Evolutionary conservation across 805 yeast genomes (phyloP).

Genomic region (Zygotorulaspora sp.): DNA sequence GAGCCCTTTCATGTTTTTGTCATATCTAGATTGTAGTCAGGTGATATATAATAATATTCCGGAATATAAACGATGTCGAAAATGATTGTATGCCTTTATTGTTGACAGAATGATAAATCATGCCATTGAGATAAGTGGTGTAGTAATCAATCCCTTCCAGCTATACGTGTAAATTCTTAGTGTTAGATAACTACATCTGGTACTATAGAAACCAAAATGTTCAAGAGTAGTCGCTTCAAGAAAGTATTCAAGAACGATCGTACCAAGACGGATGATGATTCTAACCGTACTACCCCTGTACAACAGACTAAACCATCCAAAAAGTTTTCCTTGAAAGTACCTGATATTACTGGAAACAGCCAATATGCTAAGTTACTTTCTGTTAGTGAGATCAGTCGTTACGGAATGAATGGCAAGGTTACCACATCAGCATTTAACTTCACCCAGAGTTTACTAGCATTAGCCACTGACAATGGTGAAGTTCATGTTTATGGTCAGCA

Average conservation of each 20-base stretch:
- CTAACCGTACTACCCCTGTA: neutral
- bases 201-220: conserved; percentile 23
- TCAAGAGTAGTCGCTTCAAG: conserved; percentile 34
- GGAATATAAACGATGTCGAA: too few relatives aligned
- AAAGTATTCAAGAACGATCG: conserved; percentile 30
- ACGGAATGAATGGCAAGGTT: conserved; percentile 63
- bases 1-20: too few relatives aligned
- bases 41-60: too few relatives aligned
- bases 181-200: neutral
- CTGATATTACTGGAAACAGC: conserved; percentile 6
- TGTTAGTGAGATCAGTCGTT: conserved; percentile 36
- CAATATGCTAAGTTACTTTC: conserved; percentile 31
- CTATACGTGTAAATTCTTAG: neutral
- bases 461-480: conserved; percentile 66
- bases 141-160: too few relatives aligned
- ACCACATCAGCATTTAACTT: conserved; percentile 77
- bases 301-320: conserved; percentile 4
- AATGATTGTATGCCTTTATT: too few relatives aligned
- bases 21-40: too few relatives aligned
- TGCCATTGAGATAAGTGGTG: too few relatives aligned
- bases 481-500: conserved; percentile 81
- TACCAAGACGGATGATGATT: conserved; percentile 8
- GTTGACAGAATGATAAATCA: too few relatives aligned
- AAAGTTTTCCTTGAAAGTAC: conserved; percentile 11
- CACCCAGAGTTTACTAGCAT: conserved; percentile 78